These are phyloP conservation scores for Staphylotrichum longicolle DNA, from an alignment of 495 filamentous ascomycete genomes.

Conservation along the genomic window DNA sequence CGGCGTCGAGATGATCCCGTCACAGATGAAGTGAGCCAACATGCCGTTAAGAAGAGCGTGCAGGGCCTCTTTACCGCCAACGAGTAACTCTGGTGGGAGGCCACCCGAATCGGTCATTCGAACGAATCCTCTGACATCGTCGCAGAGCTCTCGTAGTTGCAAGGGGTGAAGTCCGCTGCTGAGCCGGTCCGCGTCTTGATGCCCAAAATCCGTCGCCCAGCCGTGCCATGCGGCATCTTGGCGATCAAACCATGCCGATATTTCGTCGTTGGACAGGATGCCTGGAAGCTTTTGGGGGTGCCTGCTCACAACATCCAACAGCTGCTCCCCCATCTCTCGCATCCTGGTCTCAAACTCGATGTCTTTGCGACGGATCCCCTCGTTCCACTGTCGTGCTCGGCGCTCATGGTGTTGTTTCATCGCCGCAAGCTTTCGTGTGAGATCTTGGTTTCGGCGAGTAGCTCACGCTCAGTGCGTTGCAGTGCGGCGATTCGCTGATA, in stretches of 20 bases:
- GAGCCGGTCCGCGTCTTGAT: constrained; percentile 9
- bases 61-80: neutral
- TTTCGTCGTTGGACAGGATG: constrained; percentile 13
- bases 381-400: constrained; percentile 1
- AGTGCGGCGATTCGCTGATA: constrained; percentile 23
- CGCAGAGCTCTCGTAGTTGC: constrained; percentile 20
- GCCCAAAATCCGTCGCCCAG: constrained; percentile 12
- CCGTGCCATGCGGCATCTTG: constrained; percentile 6
- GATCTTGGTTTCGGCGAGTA: constrained; percentile 22
- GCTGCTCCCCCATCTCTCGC: constrained; percentile 16
- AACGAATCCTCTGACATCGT: constrained; percentile 16
- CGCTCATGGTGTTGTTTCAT: constrained; percentile 19
- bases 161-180: constrained; percentile 10
- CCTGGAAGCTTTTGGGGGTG: neutral
- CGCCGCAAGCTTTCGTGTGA: constrained; percentile 6
- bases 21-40: constrained; percentile 20
- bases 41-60: constrained; percentile 20
- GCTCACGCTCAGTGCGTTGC: constrained; percentile 23
- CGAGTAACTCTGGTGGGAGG: constrained; percentile 5
- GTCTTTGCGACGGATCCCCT: constrained; percentile 15
- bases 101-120: neutral
- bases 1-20: constrained; percentile 2
- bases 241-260: constrained; percentile 13
- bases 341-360: constrained; percentile 15
- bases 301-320: constrained; percentile 1